Evolutionary conservation across 768 basidiomycete species (phyloP).

Genomic region (Mycena olivaceomarginata): DNA sequence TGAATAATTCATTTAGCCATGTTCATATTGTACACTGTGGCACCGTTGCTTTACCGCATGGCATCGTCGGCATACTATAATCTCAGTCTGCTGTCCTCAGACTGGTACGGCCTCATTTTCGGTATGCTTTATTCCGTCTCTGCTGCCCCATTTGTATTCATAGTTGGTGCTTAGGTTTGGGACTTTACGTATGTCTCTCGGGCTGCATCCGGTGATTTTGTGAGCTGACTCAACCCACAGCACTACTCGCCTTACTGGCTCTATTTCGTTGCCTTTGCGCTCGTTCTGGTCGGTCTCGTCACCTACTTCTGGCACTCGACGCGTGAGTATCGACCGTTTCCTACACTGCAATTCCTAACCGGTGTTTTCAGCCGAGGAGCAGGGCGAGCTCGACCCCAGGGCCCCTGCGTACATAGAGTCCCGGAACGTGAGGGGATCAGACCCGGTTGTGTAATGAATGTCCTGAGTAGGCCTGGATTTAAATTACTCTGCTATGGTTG

Average conservation of each 20-base stretch:
- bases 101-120: conserved; percentile 92
- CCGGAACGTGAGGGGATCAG: conserved; percentile 47
- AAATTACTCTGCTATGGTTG: conserved; percentile 38
- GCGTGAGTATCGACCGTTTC: conserved; percentile 69
- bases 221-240: conserved; percentile 58
- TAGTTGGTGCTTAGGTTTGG: conserved; percentile 59
- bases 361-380: conserved; percentile 76
- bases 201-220: conserved; percentile 3
- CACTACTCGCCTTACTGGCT: conserved; percentile 92
- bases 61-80: conserved; percentile 93
- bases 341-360: background rate
- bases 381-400: conserved; percentile 77
- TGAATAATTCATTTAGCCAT: conserved; percentile 71
- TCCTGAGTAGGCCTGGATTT: conserved; percentile 34
- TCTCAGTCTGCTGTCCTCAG: conserved; percentile 89
- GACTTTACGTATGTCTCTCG: conserved; percentile 66
- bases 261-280: conserved; percentile 87
- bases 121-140: conserved; percentile 59
- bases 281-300: conserved; percentile 84
- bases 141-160: conserved; percentile 24
- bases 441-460: conserved; percentile 41
- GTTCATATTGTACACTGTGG: conserved; percentile 90
- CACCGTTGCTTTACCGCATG: conserved; percentile 90
- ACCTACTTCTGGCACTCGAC: conserved; percentile 92
- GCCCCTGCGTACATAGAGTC: conserved; percentile 75